Evolutionary conservation across 139 green algal genomes (phyloP).

Genomic region (Chlamydomonas sp.): DNA sequence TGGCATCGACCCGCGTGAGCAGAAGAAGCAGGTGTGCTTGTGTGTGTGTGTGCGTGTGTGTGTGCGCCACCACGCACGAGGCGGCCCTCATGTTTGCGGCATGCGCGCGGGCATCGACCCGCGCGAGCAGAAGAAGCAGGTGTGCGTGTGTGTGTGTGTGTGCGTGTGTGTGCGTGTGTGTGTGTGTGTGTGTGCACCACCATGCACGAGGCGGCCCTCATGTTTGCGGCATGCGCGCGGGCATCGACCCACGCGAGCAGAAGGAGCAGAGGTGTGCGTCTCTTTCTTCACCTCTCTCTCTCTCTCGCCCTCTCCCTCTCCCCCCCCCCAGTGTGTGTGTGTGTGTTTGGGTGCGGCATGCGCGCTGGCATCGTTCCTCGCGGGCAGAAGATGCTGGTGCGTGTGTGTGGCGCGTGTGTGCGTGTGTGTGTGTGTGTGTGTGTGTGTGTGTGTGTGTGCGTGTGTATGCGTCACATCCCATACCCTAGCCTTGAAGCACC

Average conservation of each 20-base stretch:
- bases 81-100: constrained; percentile 90
- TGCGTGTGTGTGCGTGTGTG: not conserved
- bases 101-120: constrained; percentile 87
- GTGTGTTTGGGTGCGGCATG: not conserved
- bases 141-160: too few relatives aligned
- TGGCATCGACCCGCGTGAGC: constrained; percentile 87
- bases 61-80: constrained; percentile 85
- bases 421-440: too few relatives aligned
- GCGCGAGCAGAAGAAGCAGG: constrained; percentile 89
- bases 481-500: too few relatives aligned
- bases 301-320: too few relatives aligned
- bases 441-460: too few relatives aligned
- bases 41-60: too few relatives aligned
- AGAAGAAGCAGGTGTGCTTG: constrained; percentile 91
- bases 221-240: constrained; percentile 90
- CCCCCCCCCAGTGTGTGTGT: too few relatives aligned
- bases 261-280: too few relatives aligned
- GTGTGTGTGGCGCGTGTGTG: too few relatives aligned
- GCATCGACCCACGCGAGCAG: constrained; percentile 90
- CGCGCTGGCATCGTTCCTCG: not conserved
- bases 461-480: too few relatives aligned
- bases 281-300: too few relatives aligned
- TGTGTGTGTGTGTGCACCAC: constrained; percentile 85
- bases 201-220: constrained; percentile 78
- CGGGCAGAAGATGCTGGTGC: not conserved